Evolutionary conservation across 805 yeast species (phyloP), one percentile per base, ranked within the genome.

Genomic region (Metschnikowia drakensbergensis): DNA sequence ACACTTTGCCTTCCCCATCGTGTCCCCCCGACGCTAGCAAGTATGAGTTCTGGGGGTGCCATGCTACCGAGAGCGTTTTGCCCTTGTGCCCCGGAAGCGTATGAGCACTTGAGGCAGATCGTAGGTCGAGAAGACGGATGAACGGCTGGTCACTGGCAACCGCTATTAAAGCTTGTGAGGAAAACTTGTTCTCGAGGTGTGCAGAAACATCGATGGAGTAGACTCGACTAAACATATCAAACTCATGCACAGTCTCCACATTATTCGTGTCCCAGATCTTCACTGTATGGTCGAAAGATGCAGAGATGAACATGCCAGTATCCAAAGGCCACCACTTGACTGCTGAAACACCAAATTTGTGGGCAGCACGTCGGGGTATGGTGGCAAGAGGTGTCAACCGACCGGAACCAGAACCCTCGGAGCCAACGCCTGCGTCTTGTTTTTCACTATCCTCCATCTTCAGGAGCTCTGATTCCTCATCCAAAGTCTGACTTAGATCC

Each of bases 261-360:
- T 76, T 68, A 47, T 76, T 76, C 0, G 96, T 77, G 61, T 89
- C 96, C 95, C 96, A 91, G 1, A 89, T 73, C 53, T 83, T 86
- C 23, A 90, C 78, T 0, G 81, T 77, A 49, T 79, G 81, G 64
- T 91, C 97, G 63, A 82, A 88, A 0, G 96, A 88, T 0, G 89
- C 81, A 3, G 89, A 78, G 17, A 89, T 74, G 68, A 89, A 90
- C 83, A 91, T 75, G 1, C 96, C 97, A 31, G 83, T 81, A 64
- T 91, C 97, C 39, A 71, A 69, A 0, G 94, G 90, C 92, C 96
- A 92, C 97, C 97, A 91, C 57, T 76, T 72, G 0, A 88, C 71
- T 11, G 79, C 67, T 0, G 96, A 86, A 0, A 91, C 74, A 0
- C 96, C 96, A 62, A 75, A 88, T 17, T 68, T 63, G 60, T 91